Base-by-base conservation (phyloP, 805 yeast species). In the Ogataea populi-albae region DNA sequence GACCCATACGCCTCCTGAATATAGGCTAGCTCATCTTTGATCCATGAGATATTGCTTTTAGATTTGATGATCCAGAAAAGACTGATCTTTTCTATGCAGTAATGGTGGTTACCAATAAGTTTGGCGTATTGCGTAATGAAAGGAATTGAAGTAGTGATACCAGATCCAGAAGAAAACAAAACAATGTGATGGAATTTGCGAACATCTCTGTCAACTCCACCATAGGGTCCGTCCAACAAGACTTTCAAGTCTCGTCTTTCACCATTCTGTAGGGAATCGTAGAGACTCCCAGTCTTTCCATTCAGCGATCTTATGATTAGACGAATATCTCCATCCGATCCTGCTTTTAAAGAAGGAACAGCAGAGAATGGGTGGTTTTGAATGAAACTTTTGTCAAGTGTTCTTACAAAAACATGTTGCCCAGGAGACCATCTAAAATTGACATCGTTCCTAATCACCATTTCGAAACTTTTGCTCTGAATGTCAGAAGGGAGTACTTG, bases 331-430 rank as follows among this genome's bases (percentile, higher is more conserved):
- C 50, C 47, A 12, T 44, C 25, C 8, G 33, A 25, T 12, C 26
- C 30, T 15, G 43, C 54, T 1, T 52, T 49, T 16, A 46, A 49
- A 17, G 60, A 43, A 3, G 71, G 65, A 18, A 69, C 42, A 6
- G 75, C 67, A 1, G 80, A 73, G 47, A 76, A 76, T 9, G 81
- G 81, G 54, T 76, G 82, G 43, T 68, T 73, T 41, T 75, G 78
- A 15, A 73, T 45, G 16, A 73, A 55, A 25, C 65, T 58, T 11
- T 62, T 43, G 2, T 72, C 76, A 3, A 60, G 57, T 38, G 72
- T 70, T 46, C 79, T 62, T 15, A 76, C 52, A 43, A 61, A 73
- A 4, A 74, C 57, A 53, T 76, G 82, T 40, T 76, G 81, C 17
- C 82, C 81, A 1, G 80, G 72, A 11, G 30, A 46, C 80, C 80